These are phyloP conservation scores for Chrysoporthe deuterocubensis DNA, from an alignment of 2,329 filamentous ascomycete species.

Conservation along the genomic window DNA sequence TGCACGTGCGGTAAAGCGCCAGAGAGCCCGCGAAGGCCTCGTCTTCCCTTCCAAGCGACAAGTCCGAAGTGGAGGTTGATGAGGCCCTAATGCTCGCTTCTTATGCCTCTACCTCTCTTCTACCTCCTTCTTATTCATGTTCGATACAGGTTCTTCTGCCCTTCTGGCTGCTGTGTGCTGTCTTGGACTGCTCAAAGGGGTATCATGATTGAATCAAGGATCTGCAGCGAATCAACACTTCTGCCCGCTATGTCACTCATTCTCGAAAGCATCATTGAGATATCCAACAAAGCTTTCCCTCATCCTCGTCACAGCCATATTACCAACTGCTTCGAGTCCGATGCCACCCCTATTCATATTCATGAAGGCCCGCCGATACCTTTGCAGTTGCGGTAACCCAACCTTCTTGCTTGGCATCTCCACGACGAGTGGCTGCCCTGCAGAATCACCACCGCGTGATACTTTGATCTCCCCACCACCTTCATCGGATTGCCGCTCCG, in stretches of 20 bases:
- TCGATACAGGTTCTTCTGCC: background rate
- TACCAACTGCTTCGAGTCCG: conserved; percentile 58
- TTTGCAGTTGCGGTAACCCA: conserved; percentile 75
- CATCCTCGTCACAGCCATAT: conserved; percentile 58
- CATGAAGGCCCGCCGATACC: conserved; percentile 77
- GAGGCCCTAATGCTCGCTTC: too few relatives aligned
- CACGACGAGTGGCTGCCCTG: conserved; percentile 57
- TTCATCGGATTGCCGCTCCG: conserved; percentile 72
- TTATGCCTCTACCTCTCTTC: background rate
- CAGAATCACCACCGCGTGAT: conserved; percentile 37
- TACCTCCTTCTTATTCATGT: background rate
- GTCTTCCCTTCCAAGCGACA: too few relatives aligned
- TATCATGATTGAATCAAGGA: conserved; percentile 22
- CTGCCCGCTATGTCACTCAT: conserved; percentile 43
- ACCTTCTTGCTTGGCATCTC: conserved; percentile 69
- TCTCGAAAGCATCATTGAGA: conserved; percentile 67
- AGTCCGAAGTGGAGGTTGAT: too few relatives aligned
- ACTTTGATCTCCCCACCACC: conserved; percentile 62
- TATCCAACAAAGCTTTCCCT: conserved; percentile 68
- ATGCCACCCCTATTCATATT: conserved; percentile 74
- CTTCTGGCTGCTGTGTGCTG: background rate
- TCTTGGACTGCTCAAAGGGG: conserved; percentile 10
- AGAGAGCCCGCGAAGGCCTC: too few relatives aligned
- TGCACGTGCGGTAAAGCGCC: too few relatives aligned
- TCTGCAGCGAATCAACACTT: background rate